Conservation (phyloP, 345 rosid species). For the Rhizophora apiculata region DNA sequence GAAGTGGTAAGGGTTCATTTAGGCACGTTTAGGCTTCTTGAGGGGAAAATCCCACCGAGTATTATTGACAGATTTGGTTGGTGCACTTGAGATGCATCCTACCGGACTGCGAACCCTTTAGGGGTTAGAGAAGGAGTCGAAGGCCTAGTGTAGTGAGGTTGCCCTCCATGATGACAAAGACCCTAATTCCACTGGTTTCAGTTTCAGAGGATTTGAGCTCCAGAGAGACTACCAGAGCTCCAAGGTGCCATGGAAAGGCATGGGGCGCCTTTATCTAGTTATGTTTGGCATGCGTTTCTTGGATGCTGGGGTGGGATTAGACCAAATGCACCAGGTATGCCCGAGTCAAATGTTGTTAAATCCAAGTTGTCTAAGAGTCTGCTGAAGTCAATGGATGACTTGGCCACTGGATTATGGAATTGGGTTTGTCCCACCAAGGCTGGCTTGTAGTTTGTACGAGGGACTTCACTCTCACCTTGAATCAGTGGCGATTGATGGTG, state of each 20-base stretch:
- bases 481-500: constrained; percentile 75
- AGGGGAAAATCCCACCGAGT: constrained; percentile 71
- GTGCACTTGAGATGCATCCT: constrained; percentile 97
- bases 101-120: constrained; percentile 22
- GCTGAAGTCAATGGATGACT: constrained; percentile 72
- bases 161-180: constrained; percentile 76
- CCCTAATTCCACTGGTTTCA: constrained; percentile 29
- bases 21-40: constrained; percentile 59
- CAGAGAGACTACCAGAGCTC: background rate
- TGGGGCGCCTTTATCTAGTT: constrained; percentile 14
- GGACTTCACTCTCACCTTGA: constrained; percentile 75
- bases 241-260: background rate
- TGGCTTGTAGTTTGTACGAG: constrained; percentile 59
- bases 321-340: constrained; percentile 46
- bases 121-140: constrained; percentile 52
- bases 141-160: constrained; percentile 67
- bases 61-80: constrained; percentile 86
- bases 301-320: constrained; percentile 93
- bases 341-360: constrained; percentile 35
- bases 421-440: constrained; percentile 67
- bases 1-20: constrained; percentile 52
- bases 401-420: constrained; percentile 64
- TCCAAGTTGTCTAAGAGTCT: constrained; percentile 70
- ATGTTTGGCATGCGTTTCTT: constrained; percentile 92
- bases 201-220: background rate